These are phyloP conservation scores for Scytalidium lignicola DNA, from an alignment of 2,329 filamentous ascomycete species.

Conservation along the genomic window DNA sequence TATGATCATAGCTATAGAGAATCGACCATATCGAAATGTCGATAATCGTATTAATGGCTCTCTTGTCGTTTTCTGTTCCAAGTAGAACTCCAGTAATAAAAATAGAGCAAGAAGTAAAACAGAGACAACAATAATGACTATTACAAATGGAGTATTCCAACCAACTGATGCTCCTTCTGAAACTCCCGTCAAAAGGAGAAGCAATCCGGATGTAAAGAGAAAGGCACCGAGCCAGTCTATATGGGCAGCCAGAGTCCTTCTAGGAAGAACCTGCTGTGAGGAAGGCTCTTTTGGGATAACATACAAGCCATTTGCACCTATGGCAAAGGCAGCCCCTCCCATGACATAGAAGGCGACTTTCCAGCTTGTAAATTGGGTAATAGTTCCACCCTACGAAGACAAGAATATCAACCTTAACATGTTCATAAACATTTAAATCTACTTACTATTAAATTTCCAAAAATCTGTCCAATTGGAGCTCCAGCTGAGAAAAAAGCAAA, in stretches of 20 bases:
- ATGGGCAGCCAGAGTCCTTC: conserved; percentile 7
- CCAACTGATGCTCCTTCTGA: conserved; percentile 66
- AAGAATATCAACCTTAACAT: background rate
- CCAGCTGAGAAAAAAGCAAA: conserved; percentile 62
- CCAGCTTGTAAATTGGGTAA: conserved; percentile 59
- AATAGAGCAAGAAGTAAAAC: conserved; percentile 42
- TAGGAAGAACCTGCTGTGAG: conserved; percentile 9
- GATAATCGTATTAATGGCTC: conserved; percentile 63
- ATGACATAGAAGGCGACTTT: conserved; percentile 64
- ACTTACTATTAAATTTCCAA: conserved; percentile 45
- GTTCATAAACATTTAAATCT: background rate
- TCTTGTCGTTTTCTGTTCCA: conserved; percentile 45
- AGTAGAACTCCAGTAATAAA: conserved; percentile 41
- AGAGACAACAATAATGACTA: conserved; percentile 50
- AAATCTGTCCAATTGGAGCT: conserved; percentile 57
- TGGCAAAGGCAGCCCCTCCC: conserved; percentile 52
- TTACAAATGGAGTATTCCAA: conserved; percentile 58
- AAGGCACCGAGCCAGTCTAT: conserved; percentile 65
- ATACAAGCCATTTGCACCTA: conserved; percentile 52
- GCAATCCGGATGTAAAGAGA: conserved; percentile 55
- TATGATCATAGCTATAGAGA: conserved; percentile 58
- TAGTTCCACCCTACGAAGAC: conserved; percentile 50
- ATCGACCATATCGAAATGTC: conserved; percentile 54
- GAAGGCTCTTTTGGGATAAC: conserved; percentile 50
- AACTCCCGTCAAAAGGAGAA: conserved; percentile 60